Percentiles rank a stretch among this genome's conserved stretches.
phyloP scores from a whole-genome alignment of 1,284 basidiomycete genomes.

The Rhodotorula sp. region DNA sequence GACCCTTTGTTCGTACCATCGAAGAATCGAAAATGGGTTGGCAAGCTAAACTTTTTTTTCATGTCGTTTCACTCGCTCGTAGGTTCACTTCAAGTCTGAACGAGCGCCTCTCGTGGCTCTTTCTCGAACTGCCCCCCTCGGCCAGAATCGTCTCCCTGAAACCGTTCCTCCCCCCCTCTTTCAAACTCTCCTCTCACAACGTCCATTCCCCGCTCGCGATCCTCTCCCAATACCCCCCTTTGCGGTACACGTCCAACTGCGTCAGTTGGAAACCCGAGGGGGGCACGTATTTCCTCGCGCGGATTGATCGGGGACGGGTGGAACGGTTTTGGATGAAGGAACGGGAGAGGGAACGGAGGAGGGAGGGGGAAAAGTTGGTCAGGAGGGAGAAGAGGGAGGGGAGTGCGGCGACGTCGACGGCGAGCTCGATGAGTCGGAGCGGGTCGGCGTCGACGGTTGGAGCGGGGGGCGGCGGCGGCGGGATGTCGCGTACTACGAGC shows the following conservation, averaged over 20 bases:
- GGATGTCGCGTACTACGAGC: background rate
- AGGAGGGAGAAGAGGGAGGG: conserved; percentile 1
- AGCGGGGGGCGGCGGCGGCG: background rate
- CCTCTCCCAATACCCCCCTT: conserved; percentile 32
- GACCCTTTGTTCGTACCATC: too few species aligned
- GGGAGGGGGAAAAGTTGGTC: background rate
- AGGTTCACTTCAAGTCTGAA: conserved; percentile 56
- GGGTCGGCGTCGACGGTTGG: background rate
- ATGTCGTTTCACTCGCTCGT: background rate
- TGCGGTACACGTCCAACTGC: conserved; percentile 34
- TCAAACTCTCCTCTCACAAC: conserved; percentile 37
- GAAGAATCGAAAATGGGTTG: too few species aligned
- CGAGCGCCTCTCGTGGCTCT: conserved; percentile 56
- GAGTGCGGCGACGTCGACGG: background rate
- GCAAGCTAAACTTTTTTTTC: too few species aligned
- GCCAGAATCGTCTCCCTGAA: conserved; percentile 57
- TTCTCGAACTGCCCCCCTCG: conserved; percentile 58
- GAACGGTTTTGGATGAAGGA: conserved; percentile 19
- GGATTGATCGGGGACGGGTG: conserved; percentile 34
- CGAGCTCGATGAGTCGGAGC: background rate
- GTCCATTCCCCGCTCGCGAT: conserved; percentile 38
- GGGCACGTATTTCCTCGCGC: conserved; percentile 41
- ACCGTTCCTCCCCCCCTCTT: conserved; percentile 38
- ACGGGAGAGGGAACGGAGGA: conserved; percentile 7
- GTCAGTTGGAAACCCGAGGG: conserved; percentile 44